Conservation (phyloP, 768 basidiomycete genomes). For the Suillus subalutaceus region DNA sequence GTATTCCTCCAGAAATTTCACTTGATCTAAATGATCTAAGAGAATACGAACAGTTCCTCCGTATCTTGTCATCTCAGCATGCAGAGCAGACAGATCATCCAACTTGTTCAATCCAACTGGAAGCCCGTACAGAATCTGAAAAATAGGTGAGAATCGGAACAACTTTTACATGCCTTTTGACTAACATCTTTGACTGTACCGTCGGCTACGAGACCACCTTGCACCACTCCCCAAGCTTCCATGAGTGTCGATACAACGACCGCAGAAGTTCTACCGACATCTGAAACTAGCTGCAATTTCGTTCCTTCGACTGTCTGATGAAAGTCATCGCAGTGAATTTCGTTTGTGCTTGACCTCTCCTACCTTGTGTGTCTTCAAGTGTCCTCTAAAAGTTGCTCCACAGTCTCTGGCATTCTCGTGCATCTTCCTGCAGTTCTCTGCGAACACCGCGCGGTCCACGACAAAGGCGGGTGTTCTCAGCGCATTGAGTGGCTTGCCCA, state of each 20-base stretch:
- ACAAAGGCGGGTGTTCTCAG: constrained; percentile 80
- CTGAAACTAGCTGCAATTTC: constrained; percentile 64
- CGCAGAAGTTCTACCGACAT: constrained; percentile 54
- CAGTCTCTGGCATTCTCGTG: constrained; percentile 64
- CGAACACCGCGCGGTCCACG: constrained; percentile 74
- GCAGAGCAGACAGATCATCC: constrained; percentile 63
- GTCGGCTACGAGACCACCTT: constrained; percentile 68
- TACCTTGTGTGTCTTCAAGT: constrained; percentile 87
- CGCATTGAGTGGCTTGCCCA: constrained; percentile 54
- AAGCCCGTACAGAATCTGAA: constrained; percentile 79
- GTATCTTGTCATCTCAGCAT: constrained; percentile 53
- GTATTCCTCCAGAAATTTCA: constrained; percentile 63
- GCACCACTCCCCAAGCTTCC: constrained; percentile 79
- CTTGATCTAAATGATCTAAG: constrained; percentile 76
- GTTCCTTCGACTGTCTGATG: constrained; percentile 75
- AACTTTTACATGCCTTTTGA: constrained; percentile 11
- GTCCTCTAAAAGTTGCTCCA: constrained; percentile 76
- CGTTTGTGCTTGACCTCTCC: constrained; percentile 3
- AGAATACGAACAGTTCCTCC: constrained; percentile 70
- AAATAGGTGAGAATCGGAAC: constrained; percentile 11
- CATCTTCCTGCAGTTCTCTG: constrained; percentile 74
- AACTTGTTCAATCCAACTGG: constrained; percentile 74
- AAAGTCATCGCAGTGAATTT: constrained; percentile 12
- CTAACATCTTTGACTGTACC: constrained; percentile 78
- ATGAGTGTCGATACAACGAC: constrained; percentile 82